Base-by-base conservation (phyloP, 164 flowering plant species). In the Macadamia integrifolia region DNA sequence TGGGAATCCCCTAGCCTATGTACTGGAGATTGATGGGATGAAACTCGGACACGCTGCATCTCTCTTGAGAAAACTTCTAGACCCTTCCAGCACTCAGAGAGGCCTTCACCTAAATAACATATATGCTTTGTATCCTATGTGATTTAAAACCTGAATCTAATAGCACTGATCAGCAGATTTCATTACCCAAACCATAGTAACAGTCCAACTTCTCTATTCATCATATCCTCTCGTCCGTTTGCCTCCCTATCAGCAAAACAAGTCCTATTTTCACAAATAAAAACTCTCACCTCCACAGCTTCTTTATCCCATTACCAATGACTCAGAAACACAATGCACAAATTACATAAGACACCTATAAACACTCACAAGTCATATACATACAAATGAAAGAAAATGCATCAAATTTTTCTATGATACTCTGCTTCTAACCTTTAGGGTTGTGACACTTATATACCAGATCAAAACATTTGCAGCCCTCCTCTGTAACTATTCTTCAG, bases 1-100 rank as follows among this genome's bases (percentile, higher is more conserved):
- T 88, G 89, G n/a, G 91, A 80, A 80, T 88, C 97, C 58, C 98
- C 98, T 13, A 93, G 79, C 82, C 84, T 91, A 58, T 86, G 85
- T 2, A 93, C 97, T 12, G 93, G 86, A 42, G 82, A 69, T 44
- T 85, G 91, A 66, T 86, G 84, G 6, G 95, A 87, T 42, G 98
- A 91, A 73, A 87, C 70, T 59, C 93, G 68, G 46, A 93, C 98
- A 64, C 91, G 80, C 71, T 87, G 97, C 98, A 93, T 92, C 53
- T 17, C 17, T 17, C 13, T 46, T 9, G 57, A 4, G 17, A 14
- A 53, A 53, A 17, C 1, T 14, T 11, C 17, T 11, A 53, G 14
- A 13, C 2, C 17, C 1, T 53, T 53, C 6, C 13, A 53, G 15
- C 17, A 53, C 57, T 14, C 57, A 53, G 18, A 53, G 15, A 53